Conservation (phyloP, 257 asterid species). For the Nicotiana attenuata region DNA sequence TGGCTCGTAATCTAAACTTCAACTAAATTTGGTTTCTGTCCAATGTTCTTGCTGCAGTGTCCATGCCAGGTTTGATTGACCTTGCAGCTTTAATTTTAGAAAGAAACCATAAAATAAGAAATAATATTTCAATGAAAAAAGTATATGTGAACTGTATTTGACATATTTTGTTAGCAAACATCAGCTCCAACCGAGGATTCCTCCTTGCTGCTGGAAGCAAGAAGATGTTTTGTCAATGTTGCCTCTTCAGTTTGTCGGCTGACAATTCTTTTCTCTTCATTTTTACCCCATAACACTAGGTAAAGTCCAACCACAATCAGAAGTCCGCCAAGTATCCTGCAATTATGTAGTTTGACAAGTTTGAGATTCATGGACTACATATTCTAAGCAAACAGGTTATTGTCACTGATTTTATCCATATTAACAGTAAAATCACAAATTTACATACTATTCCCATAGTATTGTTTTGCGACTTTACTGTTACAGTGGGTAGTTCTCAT, state of each 20-base stretch:
- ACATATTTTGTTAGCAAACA: conserved; percentile 18
- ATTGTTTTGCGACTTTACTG: not conserved
- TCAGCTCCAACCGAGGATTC: conserved; percentile 33
- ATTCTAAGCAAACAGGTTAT: not conserved
- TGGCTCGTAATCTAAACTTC: not conserved
- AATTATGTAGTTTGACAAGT: conserved; percentile 9
- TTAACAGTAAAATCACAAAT: not conserved
- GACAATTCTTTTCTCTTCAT: conserved; percentile 47
- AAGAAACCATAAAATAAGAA: not conserved
- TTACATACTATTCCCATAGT: not conserved
- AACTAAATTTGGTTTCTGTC: not conserved
- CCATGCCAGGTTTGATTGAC: conserved; percentile 11
- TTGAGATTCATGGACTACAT: not conserved
- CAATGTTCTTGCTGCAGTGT: not conserved
- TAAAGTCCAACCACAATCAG: conserved; percentile 67
- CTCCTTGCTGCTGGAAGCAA: conserved; percentile 27
- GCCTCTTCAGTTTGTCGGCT: conserved; percentile 35
- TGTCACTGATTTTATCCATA: not conserved
- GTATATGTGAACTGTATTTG: not conserved
- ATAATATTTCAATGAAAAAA: not conserved
- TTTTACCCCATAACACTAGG: conserved; percentile 79
- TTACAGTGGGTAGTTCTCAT: not conserved
- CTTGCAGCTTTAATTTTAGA: not conserved
- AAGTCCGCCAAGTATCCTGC: conserved; percentile 72
- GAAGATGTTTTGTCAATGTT: conserved; percentile 50